A percentile compares a stretch with the other conserved stretches of the same genome.
phyloP scores from a whole-genome alignment of 306 rosid genomes.

The Trifolium pratense region DNA sequence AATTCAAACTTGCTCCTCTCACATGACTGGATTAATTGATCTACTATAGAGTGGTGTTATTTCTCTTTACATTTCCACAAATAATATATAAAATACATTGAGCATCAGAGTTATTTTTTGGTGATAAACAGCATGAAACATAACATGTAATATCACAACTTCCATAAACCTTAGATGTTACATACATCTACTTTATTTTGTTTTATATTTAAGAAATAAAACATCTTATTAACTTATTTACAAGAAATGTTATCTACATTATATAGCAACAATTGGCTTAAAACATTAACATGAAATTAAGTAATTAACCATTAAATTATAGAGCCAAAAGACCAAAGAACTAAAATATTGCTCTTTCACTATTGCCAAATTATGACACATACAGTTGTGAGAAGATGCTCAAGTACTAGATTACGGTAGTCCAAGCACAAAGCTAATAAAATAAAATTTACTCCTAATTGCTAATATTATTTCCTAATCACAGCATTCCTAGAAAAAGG shows the following conservation, averaged over 20 bases:
- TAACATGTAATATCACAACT: neutral
- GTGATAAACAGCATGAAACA: constrained; percentile 10
- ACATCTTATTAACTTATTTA: constrained; percentile 1
- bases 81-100: constrained; percentile 18
- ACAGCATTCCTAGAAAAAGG: neutral
- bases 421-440: neutral
- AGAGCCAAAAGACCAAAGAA: neutral
- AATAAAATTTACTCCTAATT: neutral
- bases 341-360: constrained; percentile 1
- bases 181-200: constrained; percentile 1
- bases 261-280: neutral
- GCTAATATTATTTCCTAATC: neutral
- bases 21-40: constrained; percentile 7
- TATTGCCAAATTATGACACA: neutral
- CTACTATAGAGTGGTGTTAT: constrained; percentile 2
- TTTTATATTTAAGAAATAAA: neutral
- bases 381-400: neutral
- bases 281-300: neutral
- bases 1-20: constrained; percentile 13
- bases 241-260: constrained; percentile 1
- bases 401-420: neutral
- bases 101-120: neutral
- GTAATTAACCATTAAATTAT: neutral
- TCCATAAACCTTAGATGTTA: neutral
- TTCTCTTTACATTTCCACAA: neutral